Percentiles rank a stretch among this genome's conserved stretches.
Conservation (phyloP, 148 eudicot genomes). For the Persicaria maculosa region DNA sequence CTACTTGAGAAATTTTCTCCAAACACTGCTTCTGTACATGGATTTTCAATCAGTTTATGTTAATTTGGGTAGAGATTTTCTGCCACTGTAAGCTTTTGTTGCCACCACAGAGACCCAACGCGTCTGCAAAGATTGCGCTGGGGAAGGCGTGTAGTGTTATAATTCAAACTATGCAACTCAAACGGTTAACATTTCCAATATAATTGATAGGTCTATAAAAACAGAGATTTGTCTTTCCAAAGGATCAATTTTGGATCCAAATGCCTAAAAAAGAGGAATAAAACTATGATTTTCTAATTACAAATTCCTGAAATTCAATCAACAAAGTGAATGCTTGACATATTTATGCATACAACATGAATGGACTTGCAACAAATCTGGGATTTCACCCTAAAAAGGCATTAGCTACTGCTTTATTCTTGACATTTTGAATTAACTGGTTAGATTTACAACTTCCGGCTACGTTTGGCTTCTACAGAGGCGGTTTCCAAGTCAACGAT, state of each 20-base stretch:
- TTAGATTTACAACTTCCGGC: slow-evolving; percentile 15
- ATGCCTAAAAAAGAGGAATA: too few relatives aligned
- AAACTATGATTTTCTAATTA: not conserved
- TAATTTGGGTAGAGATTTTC: too few relatives aligned
- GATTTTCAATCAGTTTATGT: not conserved
- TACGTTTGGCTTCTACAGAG: slow-evolving; percentile 51
- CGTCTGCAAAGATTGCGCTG: too few relatives aligned
- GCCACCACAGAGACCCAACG: too few relatives aligned
- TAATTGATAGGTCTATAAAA: too few relatives aligned
- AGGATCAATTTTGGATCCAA: too few relatives aligned
- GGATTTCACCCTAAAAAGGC: not conserved
- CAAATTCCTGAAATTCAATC: not conserved
- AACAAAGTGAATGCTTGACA: not conserved
- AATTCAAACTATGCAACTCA: too few relatives aligned
- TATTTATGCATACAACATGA: not conserved
- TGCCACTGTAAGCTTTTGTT: too few relatives aligned
- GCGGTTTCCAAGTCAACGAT: slow-evolving; percentile 74
- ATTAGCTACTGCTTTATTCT: not conserved
- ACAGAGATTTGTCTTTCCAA: too few relatives aligned
- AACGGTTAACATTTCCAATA: too few relatives aligned
- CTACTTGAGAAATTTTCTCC: not conserved
- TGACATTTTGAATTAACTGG: not conserved
- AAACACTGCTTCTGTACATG: not conserved
- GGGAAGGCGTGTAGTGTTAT: too few relatives aligned
- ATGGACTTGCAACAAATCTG: not conserved